Base-by-base conservation (phyloP, 106 monocot genomes). In the Allium cepa region DNA sequence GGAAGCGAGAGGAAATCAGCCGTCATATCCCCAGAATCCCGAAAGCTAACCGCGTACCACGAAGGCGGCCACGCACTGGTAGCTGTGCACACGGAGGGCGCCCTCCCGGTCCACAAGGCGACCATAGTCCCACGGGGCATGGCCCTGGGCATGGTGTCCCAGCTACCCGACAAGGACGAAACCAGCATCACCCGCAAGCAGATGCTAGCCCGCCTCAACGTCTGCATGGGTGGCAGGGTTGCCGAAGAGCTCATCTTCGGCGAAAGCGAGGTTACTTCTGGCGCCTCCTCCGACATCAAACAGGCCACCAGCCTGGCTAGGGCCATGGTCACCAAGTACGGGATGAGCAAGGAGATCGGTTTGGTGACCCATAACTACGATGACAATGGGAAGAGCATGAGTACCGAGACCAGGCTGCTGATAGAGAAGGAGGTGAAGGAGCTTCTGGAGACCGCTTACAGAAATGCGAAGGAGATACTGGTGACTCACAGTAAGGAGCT, bases 11-110 rank as follows among this genome's bases (percentile, higher is more conserved):
- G 99, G 9, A 99, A 93, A 70, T 99, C 99, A 15, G 99, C 99
- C 26, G 99, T 99, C 5, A 90, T 99, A 57, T 93, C 99, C 7
- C 82, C 84, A 26, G 99, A 93, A 71, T 84, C 78, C 14, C 71
- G 93, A 72, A 90, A 70, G 69, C 77, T 93, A 12, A 99, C 92
- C 5, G 99, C 99, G 8, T 99, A 74, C 73, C 97, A 99, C 49
- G 99, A 99, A 66, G 99, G 99, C 13, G 99, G 99, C 7, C 99
- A 99, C 75, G 99, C 93, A 59, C 90, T 99, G 6, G 99, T 99
- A 3, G 99, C 99, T 4, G 75, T 99, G 72, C 93, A 99, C 71
- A 93, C 99, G 7, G 90, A 87, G 46, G 99, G 90, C 3, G 92
- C 97, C 26, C 77, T 73, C 12, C 79, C 89, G 2, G 92, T 97